phyloP scores from a whole-genome alignment of 2,329 filamentous ascomycete genomes.

The Colletotrichum siamense region DNA sequence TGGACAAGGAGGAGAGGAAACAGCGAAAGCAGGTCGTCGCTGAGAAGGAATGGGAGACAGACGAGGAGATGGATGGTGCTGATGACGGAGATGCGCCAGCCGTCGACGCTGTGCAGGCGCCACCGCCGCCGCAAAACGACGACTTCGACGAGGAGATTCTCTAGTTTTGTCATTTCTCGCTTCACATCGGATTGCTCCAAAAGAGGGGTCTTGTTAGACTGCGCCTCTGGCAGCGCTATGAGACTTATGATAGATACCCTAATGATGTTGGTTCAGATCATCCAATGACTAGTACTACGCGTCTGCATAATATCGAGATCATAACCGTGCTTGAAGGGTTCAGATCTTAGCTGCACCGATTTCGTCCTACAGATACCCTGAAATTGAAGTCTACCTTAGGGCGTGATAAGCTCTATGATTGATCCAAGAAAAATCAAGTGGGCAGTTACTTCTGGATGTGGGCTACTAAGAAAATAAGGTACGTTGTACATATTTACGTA shows the following conservation, averaged over 20 bases:
- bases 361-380: too few species aligned
- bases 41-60: constrained; percentile 33
- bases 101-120: neutral
- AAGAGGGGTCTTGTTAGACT: neutral
- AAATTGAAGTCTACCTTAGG: neutral
- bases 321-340: neutral
- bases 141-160: constrained; percentile 22
- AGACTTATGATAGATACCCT: constrained; percentile 22
- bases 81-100: constrained; percentile 1
- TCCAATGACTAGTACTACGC: neutral
- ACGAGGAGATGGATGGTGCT: constrained; percentile 39
- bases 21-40: constrained; percentile 23
- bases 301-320: neutral
- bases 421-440: too few species aligned
- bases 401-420: too few species aligned
- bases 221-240: constrained; percentile 13
- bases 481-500: too few species aligned
- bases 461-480: too few species aligned
- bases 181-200: neutral
- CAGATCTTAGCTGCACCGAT: neutral
- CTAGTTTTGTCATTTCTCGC: neutral
- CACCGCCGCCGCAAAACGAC: neutral
- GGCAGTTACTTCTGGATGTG: too few species aligned
- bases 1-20: constrained; percentile 24
- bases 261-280: constrained; percentile 10